A percentile compares a stretch with the other conserved stretches of the same genome.
Evolutionary conservation across 176 grass and related monocot species (phyloP).

Genomic region (Raddia guianensis): DNA sequence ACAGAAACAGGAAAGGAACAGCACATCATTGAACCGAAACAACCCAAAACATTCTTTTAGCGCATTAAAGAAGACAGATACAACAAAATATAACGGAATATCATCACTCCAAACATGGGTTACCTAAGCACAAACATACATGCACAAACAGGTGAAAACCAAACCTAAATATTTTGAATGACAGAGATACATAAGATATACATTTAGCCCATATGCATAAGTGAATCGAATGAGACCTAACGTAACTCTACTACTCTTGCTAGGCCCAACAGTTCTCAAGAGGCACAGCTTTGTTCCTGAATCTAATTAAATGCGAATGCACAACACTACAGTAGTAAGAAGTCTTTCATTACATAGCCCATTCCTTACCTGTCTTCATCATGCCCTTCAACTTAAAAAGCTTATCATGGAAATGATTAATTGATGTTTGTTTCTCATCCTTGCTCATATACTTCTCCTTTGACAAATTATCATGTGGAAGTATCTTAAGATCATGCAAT

Average conservation of each 20-base stretch:
- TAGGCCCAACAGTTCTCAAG: background rate
- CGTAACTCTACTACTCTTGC: constrained; percentile 17
- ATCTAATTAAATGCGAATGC: background rate
- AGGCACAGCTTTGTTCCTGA: constrained; percentile 3
- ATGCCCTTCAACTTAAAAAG: constrained; percentile 91
- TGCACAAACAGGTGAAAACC: no score
- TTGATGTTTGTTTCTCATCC: constrained; percentile 76
- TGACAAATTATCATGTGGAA: constrained; percentile 64
- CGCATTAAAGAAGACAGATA: no score
- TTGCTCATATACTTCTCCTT: constrained; percentile 88
- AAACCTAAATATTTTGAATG: no score
- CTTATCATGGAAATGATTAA: constrained; percentile 98
- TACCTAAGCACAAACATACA: no score
- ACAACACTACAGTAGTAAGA: background rate
- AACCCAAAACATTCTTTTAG: no score
- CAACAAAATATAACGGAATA: no score
- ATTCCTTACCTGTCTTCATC: constrained; percentile 91
- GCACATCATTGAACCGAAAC: no score
- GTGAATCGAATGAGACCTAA: constrained; percentile 2
- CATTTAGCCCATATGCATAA: no score
- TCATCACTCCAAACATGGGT: no score
- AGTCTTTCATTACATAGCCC: background rate
- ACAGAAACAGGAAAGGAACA: no score
- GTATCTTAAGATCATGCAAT: constrained; percentile 83
- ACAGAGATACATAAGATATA: no score